phyloP scores from a whole-genome alignment of 1,284 basidiomycete genomes.

The Ganoderma boninense region DNA sequence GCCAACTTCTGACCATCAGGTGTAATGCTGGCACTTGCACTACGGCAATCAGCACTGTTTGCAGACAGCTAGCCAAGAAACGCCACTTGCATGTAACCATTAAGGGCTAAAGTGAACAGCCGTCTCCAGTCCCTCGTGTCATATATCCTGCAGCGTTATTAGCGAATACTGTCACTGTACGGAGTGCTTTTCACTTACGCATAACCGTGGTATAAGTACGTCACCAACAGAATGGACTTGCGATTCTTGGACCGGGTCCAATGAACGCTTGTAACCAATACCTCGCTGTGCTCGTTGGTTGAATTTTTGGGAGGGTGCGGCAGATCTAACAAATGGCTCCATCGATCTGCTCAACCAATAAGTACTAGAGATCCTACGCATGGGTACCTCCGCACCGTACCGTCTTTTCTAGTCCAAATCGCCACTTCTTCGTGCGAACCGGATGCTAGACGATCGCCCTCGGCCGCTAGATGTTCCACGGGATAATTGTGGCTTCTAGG shows the following conservation, averaged over 20 bases:
- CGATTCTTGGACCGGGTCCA: not conserved
- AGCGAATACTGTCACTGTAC: too few relatives aligned
- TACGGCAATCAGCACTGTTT: too few relatives aligned
- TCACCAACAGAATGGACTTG: not conserved
- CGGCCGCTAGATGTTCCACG: not conserved
- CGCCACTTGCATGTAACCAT: too few relatives aligned
- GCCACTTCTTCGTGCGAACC: not conserved
- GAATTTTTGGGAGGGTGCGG: not conserved
- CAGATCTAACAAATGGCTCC: not conserved
- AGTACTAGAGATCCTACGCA: too few relatives aligned
- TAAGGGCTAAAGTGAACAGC: not conserved
- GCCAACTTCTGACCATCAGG: not conserved
- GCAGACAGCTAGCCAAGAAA: too few relatives aligned
- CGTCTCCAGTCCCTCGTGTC: not conserved
- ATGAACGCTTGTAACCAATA: not conserved
- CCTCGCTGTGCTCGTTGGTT: not conserved
- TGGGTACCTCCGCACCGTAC: too few relatives aligned
- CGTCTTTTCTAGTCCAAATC: too few relatives aligned
- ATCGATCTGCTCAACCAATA: too few relatives aligned
- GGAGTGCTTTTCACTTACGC: not conserved
- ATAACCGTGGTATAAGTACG: not conserved
- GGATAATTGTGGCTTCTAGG: not conserved
- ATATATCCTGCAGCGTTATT: too few relatives aligned
- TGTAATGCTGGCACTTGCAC: not conserved
- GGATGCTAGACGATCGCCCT: not conserved